Conservation (phyloP, 2,329 filamentous ascomycete species). For the Plectosphaerella plurivora region DNA sequence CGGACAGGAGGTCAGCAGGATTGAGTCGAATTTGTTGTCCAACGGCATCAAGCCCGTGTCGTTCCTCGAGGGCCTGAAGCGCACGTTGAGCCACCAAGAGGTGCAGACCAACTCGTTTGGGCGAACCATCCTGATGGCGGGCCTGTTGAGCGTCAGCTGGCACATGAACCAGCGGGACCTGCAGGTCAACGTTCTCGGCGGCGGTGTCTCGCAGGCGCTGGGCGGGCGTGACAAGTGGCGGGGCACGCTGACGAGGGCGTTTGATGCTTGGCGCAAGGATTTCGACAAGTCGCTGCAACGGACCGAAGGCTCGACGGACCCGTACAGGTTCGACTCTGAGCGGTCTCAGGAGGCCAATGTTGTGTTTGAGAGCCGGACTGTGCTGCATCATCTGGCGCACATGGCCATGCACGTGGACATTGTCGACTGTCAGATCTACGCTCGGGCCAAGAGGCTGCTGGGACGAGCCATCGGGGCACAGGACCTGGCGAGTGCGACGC, state of each 20-base stretch:
- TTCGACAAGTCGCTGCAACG: constrained; percentile 79
- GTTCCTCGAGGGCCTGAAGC: constrained; percentile 88
- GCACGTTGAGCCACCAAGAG: constrained; percentile 77
- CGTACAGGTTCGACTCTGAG: constrained; percentile 48
- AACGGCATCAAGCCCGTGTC: constrained; percentile 80
- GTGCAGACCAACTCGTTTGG: constrained; percentile 93
- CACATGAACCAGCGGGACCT: constrained; percentile 96
- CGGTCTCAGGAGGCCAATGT: constrained; percentile 60
- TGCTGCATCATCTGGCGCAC: constrained; percentile 88
- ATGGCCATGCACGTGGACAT: constrained; percentile 98
- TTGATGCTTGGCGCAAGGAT: constrained; percentile 89
- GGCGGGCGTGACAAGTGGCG: constrained; percentile 92
- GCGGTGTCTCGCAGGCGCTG: constrained; percentile 67
- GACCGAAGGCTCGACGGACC: constrained; percentile 45
- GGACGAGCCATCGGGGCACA: constrained; percentile 79
- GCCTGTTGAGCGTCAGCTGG: constrained; percentile 89
- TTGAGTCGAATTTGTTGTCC: constrained; percentile 74
- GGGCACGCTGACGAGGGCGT: constrained; percentile 76
- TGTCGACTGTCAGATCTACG: constrained; percentile 96
- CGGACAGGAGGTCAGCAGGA: constrained; percentile 77
- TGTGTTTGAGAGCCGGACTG: constrained; percentile 82
- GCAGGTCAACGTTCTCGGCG: constrained; percentile 79
- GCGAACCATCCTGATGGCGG: constrained; percentile 89
- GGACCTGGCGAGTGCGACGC: constrained; percentile 74
- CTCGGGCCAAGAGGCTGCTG: constrained; percentile 77